Evolutionary conservation across 1,284 basidiomycete species (phyloP).

Genomic region (Naganishia sp.): DNA sequence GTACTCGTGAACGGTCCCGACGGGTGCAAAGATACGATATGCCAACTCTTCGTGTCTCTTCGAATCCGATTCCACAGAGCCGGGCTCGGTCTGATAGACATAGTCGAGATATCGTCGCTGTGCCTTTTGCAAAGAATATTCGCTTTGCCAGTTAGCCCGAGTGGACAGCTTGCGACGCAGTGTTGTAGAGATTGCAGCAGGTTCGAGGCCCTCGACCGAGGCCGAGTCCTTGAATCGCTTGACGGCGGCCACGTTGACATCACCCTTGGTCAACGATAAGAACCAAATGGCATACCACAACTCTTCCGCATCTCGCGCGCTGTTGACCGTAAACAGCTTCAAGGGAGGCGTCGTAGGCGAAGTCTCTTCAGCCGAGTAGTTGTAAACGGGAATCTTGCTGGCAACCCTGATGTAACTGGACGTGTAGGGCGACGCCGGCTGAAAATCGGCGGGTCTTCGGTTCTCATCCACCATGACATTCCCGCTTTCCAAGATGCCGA

Average conservation of each 20-base stretch:
- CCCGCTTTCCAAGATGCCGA: slow-evolving; percentile 13
- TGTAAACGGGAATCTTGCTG: slow-evolving; percentile 3
- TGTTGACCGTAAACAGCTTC: background rate
- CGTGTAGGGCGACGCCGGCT: background rate
- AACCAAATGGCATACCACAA: slow-evolving; percentile 33
- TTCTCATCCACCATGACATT: background rate
- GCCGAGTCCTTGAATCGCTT: background rate
- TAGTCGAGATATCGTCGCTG: slow-evolving; percentile 31
- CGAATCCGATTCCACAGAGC: background rate
- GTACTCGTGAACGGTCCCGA: slow-evolving; percentile 2
- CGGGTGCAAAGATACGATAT: slow-evolving; percentile 31
- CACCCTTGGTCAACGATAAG: slow-evolving; percentile 27
- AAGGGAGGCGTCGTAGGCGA: slow-evolving; percentile 5
- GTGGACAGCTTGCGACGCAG: slow-evolving; percentile 8
- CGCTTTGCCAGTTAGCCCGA: slow-evolving; percentile 28
- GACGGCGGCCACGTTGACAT: slow-evolving; percentile 24
- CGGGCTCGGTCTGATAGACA: slow-evolving; percentile 9
- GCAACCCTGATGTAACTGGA: slow-evolving; percentile 12
- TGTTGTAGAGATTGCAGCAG: background rate
- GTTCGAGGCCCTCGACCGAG: background rate
- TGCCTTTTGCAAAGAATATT: slow-evolving; percentile 28
- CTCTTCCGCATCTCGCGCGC: slow-evolving; percentile 1
- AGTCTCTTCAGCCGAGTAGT: slow-evolving; percentile 6
- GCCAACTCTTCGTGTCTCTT: slow-evolving; percentile 8
- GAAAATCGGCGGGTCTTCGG: background rate